Evolutionary conservation across 257 asterid genomes (phyloP).

Genomic region (Primulina huaijiensis): DNA sequence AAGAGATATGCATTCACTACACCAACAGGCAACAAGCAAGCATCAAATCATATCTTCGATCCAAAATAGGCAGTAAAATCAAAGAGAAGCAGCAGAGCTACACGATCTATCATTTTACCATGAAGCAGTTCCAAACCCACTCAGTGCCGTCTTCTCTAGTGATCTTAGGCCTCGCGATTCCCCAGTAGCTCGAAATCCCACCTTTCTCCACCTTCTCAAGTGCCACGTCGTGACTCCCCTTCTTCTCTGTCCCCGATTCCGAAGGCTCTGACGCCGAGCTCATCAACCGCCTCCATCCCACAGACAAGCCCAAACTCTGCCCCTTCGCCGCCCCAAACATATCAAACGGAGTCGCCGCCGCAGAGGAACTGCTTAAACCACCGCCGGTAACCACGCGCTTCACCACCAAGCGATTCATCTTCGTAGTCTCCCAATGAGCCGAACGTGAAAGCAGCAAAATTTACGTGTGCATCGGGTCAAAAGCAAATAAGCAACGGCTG

Average conservation of each 20-base stretch:
- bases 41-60: not conserved
- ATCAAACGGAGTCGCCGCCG: conserved; percentile 30
- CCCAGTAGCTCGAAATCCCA: conserved; percentile 83
- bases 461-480: too few species aligned
- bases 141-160: conserved; percentile 74
- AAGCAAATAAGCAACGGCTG: not conserved
- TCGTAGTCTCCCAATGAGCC: conserved; percentile 2
- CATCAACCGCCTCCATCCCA: conserved; percentile 52
- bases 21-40: not conserved
- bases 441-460: not conserved
- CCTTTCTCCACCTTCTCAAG: conserved; percentile 36
- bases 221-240: conserved; percentile 27
- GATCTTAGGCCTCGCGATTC: conserved; percentile 53
- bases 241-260: conserved; percentile 34
- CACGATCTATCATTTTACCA: conserved; percentile 42
- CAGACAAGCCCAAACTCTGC: conserved; percentile 33
- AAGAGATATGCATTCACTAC: conserved; percentile 5
- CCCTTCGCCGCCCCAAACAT: conserved; percentile 26
- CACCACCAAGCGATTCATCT: conserved; percentile 50
- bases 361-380: conserved; percentile 26
- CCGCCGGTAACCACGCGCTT: conserved; percentile 22
- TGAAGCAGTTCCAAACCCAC: conserved; percentile 97
- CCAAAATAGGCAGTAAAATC: not conserved
- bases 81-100: not conserved
- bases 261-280: conserved; percentile 46